Percentiles rank a stretch among this genome's conserved stretches.
Evolutionary conservation across 169 alveolate species (phyloP).

Genomic region (Cryptosporidium muris): DNA sequence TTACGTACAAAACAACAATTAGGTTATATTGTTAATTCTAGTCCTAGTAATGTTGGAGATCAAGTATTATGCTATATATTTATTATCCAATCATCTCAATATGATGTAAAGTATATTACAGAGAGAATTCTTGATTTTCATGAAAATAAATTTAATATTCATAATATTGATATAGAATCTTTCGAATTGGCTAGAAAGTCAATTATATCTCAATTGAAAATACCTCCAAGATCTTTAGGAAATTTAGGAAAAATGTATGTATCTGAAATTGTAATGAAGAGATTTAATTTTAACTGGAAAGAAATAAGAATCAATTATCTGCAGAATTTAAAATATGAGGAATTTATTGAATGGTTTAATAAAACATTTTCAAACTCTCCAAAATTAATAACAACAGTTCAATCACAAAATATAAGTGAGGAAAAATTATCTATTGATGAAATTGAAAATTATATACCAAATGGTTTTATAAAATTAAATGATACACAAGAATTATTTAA

Average conservation of each 20-base stretch:
- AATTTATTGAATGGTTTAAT: conserved; percentile 31
- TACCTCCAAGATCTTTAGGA: not conserved
- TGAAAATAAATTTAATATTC: conserved; percentile 18
- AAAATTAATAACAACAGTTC: conserved; percentile 13
- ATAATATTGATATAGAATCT: not conserved
- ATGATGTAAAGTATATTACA: conserved; percentile 4
- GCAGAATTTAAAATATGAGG: conserved; percentile 1
- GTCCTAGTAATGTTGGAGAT: not conserved
- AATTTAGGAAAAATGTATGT: not conserved
- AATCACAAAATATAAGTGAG: conserved; percentile 39
- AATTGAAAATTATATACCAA: not conserved
- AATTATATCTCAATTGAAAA: not conserved
- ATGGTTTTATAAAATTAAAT: not conserved
- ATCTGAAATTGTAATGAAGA: not conserved
- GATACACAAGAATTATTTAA: conserved; percentile 23
- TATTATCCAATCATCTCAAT: conserved; percentile 26
- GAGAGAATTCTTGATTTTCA: conserved; percentile 34
- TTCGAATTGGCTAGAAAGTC: conserved; percentile 14
- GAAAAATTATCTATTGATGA: too few species aligned
- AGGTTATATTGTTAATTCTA: conserved; percentile 24
- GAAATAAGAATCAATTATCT: not conserved
- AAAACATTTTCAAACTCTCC: not conserved
- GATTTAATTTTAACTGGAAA: conserved; percentile 24
- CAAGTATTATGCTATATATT: conserved; percentile 27
- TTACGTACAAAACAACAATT: conserved; percentile 31